Conservation (phyloP, 306 rosid species). For the Astragalus membranaceus region DNA sequence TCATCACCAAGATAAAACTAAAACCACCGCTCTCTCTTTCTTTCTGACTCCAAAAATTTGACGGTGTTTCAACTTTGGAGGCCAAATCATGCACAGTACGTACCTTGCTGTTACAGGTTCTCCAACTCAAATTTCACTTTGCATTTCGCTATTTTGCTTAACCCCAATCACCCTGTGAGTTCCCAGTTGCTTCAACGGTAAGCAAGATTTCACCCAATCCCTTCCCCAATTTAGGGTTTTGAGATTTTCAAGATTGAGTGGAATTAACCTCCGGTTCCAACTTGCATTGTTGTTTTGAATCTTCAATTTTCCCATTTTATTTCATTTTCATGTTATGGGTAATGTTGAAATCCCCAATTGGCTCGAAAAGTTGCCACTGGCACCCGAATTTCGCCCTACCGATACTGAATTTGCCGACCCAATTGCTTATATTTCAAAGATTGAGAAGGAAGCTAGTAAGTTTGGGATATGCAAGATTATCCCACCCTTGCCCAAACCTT, state of each 20-base stretch:
- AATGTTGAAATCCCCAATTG: slow-evolving; percentile 79
- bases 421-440: slow-evolving; percentile 91
- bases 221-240: slow-evolving; percentile 55
- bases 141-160: slow-evolving; percentile 11
- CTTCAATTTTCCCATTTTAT: background rate
- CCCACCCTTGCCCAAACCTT: slow-evolving; percentile 92
- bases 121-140: slow-evolving; percentile 25
- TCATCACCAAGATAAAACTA: no score
- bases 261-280: slow-evolving; percentile 20
- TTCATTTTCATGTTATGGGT: slow-evolving; percentile 52
- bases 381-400: slow-evolving; percentile 92
- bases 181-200: slow-evolving; percentile 19
- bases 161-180: slow-evolving; percentile 12
- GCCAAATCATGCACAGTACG: slow-evolving; percentile 38
- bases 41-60: background rate
- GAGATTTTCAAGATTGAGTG: slow-evolving; percentile 22
- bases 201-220: slow-evolving; percentile 22
- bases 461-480: slow-evolving; percentile 93
- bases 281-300: slow-evolving; percentile 30
- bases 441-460: slow-evolving; percentile 85
- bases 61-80: slow-evolving; percentile 45
- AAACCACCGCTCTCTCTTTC: background rate
- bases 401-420: slow-evolving; percentile 97
- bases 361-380: slow-evolving; percentile 81
- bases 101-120: slow-evolving; percentile 42